Conservation (phyloP, 208 protist species). For the Trypanosoma cruzi region DNA sequence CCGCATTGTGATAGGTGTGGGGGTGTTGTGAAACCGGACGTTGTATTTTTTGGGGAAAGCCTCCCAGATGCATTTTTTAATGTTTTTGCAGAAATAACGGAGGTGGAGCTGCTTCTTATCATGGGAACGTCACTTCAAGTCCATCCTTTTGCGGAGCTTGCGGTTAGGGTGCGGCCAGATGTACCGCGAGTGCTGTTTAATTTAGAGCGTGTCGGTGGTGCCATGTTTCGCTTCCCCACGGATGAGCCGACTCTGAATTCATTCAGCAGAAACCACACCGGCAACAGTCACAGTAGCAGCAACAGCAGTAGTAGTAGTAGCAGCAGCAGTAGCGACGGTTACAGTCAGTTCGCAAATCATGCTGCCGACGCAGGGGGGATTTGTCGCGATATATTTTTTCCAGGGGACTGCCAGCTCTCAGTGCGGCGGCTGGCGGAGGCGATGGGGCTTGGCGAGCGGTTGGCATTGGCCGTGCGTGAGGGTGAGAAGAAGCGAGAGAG, state of each 20-base stretch:
- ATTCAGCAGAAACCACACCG: neutral
- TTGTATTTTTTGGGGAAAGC: conserved; percentile 97
- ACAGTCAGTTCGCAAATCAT: conserved; percentile 42
- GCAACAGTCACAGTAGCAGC: neutral
- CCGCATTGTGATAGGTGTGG: conserved; percentile 66
- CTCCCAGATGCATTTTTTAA: conserved; percentile 91
- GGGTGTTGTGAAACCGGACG: conserved; percentile 95
- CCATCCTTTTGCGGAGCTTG: conserved; percentile 91
- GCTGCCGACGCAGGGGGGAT: conserved; percentile 22
- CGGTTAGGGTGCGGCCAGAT: conserved; percentile 41
- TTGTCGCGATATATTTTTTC: conserved; percentile 73
- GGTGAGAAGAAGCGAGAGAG: conserved; percentile 12
- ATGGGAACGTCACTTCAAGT: conserved; percentile 96
- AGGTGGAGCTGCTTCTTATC: conserved; percentile 92
- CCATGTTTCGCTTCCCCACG: conserved; percentile 71
- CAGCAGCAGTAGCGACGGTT: conserved; percentile 62
- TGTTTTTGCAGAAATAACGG: conserved; percentile 64
- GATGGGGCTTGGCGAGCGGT: conserved; percentile 44
- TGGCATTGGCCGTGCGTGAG: conserved; percentile 28
- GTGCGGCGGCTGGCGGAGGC: conserved; percentile 43
- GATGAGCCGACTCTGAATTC: conserved; percentile 20
- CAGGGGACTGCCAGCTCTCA: conserved; percentile 76
- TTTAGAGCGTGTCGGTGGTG: conserved; percentile 67
- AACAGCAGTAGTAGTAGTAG: neutral
- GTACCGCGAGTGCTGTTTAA: conserved; percentile 94